Base-by-base conservation (phyloP, 441 rosid genomes). In the Euphorbia schlechtendalii region DNA sequence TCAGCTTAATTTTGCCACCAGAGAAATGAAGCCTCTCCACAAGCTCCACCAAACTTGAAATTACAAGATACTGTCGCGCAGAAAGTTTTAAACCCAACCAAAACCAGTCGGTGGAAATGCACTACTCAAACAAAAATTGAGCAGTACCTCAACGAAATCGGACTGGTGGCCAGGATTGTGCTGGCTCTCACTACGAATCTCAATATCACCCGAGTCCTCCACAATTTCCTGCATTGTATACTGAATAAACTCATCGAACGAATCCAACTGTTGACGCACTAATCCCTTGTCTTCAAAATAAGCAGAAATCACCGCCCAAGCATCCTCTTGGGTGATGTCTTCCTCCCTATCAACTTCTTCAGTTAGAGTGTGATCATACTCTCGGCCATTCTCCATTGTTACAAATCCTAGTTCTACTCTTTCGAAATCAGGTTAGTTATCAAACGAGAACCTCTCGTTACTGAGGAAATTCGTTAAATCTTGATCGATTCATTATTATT, bases 161-260 rank as follows among this genome's bases (percentile, higher is more conserved):
- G 96, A 71, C 69, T 86, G 97, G 63, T 87, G 90, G 8, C 99
- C 89, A 20, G 99, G 99, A 73, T 87, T 90, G 63, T 93, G 96
- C 83, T 93, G 99, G 11, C 97, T 90, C 77, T 90, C 95, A 10
- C 97, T 95, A 1, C 96, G 89, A 79, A 93, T 93, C 86, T 90
- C 96, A 28, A 93, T 90, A 70, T 87, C 93, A 1, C 87, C 84
- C 3, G 96, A 90, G 58, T 93, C 92, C 21, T 88, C 92, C 3
- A 93, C 93, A 8, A 90, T 93, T 73, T 93, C 99, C 77, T 90
- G 97, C 96, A 93, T 93, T 4, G 97, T 90, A 49, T 93, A 90
- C 77, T 93, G 97, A 52, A 93, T 93, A 54, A 93, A 93, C 80
- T 93, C 99, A 32, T 94, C 96, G 80, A 94, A 94, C 0, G 96